Base-by-base conservation (phyloP, 1,284 basidiomycete species). In the Vanrija pseudolonga region DNA sequence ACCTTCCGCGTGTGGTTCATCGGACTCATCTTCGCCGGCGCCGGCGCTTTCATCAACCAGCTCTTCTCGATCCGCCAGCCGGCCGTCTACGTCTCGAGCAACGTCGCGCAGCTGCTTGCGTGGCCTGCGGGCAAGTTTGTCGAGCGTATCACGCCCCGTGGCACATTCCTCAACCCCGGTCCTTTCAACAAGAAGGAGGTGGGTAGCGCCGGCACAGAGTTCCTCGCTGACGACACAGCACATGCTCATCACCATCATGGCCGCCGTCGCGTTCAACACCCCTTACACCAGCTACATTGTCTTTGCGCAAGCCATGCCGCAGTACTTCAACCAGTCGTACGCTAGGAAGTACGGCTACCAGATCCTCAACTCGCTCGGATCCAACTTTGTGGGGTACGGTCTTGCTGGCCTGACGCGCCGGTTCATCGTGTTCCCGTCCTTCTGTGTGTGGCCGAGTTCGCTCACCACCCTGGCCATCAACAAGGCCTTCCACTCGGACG, bases 1-100 rank as follows among this genome's bases (percentile, higher is more conserved):
- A 93, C 90, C 4, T 89, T 92, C 79, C 83, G 90, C 64, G 84
- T 86, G 82, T 89, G 86, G 86, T 66, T 80, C 12, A 79, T 86
- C 26, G 83, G 87, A 59, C 64, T 79, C 40, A 63, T 82, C n/a
- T 84, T 66, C 62, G 59, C 55, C 32, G 49, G 46, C 32, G 50
- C 47, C n/a, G 85, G 80, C 68, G 90, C 89, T 84, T 80, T 86
- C 59, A 75, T 92, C 47, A 88, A 89, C 47, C 76, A 81, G 36
- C 55, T 64, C 58, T 86, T 63, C 78, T 57, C 51, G 79, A 62
- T 66, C 46, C 51, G 43, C 11, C 84, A 79, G 71, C 90, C 89
- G 85, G 79, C 85, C 56, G 73, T 92, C 46, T 47, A 52, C 32
- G 76, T 65, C 45, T 82, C 53, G 20, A 15, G 45, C 26, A 56